These are phyloP conservation scores for Eustoma russellianum DNA, from an alignment of 257 asterid genomes.

Conservation along the genomic window DNA sequence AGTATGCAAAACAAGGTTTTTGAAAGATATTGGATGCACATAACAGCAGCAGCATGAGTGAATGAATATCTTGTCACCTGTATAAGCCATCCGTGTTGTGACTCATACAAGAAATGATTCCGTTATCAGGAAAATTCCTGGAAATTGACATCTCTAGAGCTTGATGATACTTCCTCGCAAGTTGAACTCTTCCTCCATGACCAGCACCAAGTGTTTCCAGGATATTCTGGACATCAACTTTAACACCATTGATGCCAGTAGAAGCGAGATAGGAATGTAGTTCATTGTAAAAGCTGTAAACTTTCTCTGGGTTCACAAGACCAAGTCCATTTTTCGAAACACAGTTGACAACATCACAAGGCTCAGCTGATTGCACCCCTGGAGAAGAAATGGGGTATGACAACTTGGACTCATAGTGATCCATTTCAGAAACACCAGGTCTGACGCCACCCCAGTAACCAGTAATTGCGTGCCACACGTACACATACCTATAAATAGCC, in stretches of 20 bases:
- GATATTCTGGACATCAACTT: conserved; percentile 25
- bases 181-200: conserved; percentile 81
- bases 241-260: conserved; percentile 68
- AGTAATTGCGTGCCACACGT: conserved; percentile 78
- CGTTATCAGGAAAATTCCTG: conserved; percentile 70
- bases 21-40: background rate
- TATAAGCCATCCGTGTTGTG: conserved; percentile 83
- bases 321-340: conserved; percentile 73
- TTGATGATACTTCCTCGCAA: conserved; percentile 72
- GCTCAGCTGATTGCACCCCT: conserved; percentile 55
- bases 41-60: background rate
- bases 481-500: conserved; percentile 41
- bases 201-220: conserved; percentile 91
- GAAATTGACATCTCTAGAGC: conserved; percentile 79
- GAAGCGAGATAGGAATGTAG: conserved; percentile 75
- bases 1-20: background rate
- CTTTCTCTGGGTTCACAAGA: conserved; percentile 78
- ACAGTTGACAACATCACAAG: conserved; percentile 51
- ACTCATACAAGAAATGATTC: conserved; percentile 91
- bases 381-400: conserved; percentile 68
- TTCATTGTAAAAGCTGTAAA: conserved; percentile 57
- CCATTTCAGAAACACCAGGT: conserved; percentile 51
- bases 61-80: conserved; percentile 32
- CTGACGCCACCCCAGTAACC: conserved; percentile 93
- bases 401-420: conserved; percentile 65